Evolutionary conservation across 345 rosid genomes (phyloP).

Genomic region (Firmiana major): DNA sequence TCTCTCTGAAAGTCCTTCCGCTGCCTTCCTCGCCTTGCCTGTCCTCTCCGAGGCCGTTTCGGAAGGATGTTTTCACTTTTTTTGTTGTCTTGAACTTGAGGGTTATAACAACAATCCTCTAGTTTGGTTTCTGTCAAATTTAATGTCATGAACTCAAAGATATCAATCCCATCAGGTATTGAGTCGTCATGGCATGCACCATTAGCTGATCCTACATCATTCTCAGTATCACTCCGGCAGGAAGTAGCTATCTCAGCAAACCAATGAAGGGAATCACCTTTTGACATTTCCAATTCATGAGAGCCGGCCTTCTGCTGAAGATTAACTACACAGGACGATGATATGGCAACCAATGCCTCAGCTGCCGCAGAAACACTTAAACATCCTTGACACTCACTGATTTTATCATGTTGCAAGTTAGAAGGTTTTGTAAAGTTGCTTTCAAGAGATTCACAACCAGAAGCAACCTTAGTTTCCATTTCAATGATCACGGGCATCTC

Average conservation of each 20-base stretch:
- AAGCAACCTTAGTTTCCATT: constrained; percentile 11
- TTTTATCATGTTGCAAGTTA: constrained; percentile 16
- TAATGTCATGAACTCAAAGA: constrained; percentile 67
- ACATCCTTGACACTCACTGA: constrained; percentile 21
- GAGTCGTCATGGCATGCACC: constrained; percentile 11
- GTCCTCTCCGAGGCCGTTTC: constrained; percentile 58
- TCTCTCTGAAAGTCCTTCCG: constrained; percentile 77
- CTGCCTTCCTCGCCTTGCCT: constrained; percentile 66
- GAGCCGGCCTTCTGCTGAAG: constrained; percentile 7
- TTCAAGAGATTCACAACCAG: constrained; percentile 24
- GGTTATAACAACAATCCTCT: constrained; percentile 37
- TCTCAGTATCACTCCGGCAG: constrained; percentile 20
- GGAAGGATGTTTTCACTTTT: constrained; percentile 32
- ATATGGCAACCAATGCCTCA: constrained; percentile 57
- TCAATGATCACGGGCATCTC: constrained; percentile 48
- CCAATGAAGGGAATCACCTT: constrained; percentile 48
- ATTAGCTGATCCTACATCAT: constrained; percentile 10
- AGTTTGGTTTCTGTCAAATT: constrained; percentile 46
- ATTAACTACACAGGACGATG: constrained; percentile 29
- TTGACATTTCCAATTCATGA: constrained; percentile 18
- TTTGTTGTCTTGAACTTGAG: constrained; percentile 32
- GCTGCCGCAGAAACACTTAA: constrained; percentile 56
- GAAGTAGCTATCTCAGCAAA: constrained; percentile 51
- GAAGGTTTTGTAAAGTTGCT: constrained; percentile 23
- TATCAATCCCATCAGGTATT: constrained; percentile 39